A percentile compares a stretch with the other conserved stretches of the same genome.
Conservation (phyloP, 768 basidiomycete species). For the Xerocomus potaroensis region DNA sequence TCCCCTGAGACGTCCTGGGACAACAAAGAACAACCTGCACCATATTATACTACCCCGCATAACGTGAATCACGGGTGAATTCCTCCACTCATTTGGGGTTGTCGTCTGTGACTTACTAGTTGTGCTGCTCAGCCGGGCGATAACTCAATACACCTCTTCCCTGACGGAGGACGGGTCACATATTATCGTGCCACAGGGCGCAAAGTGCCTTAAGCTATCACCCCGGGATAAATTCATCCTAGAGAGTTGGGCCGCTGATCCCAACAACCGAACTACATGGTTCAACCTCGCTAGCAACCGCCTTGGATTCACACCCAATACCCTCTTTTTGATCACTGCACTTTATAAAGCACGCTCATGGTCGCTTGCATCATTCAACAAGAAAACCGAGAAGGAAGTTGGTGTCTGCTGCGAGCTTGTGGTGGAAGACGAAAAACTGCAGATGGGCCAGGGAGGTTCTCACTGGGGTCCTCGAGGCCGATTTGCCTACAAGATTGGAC, state of each 20-base stretch:
- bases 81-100: too few relatives aligned
- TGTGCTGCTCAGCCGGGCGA: background rate
- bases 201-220: background rate
- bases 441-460: background rate
- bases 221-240: background rate
- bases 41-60: too few relatives aligned
- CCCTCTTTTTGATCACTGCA: background rate
- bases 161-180: background rate
- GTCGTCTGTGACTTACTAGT: too few relatives aligned
- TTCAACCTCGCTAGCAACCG: background rate
- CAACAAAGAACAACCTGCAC: too few relatives aligned
- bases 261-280: background rate
- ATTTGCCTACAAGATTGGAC: background rate
- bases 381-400: background rate
- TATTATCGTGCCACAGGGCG: background rate
- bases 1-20: constrained; percentile 1
- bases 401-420: background rate
- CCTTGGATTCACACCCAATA: background rate
- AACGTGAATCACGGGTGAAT: too few relatives aligned
- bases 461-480: background rate
- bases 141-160: background rate
- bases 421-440: background rate
- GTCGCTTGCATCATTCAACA: constrained; percentile 1
- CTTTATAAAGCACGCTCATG: background rate
- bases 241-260: background rate